A percentile compares a stretch with the other conserved stretches of the same genome.
These are phyloP conservation scores for Penicillium waksmanii DNA, from an alignment of 495 filamentous ascomycete species.

Conservation along the genomic window DNA sequence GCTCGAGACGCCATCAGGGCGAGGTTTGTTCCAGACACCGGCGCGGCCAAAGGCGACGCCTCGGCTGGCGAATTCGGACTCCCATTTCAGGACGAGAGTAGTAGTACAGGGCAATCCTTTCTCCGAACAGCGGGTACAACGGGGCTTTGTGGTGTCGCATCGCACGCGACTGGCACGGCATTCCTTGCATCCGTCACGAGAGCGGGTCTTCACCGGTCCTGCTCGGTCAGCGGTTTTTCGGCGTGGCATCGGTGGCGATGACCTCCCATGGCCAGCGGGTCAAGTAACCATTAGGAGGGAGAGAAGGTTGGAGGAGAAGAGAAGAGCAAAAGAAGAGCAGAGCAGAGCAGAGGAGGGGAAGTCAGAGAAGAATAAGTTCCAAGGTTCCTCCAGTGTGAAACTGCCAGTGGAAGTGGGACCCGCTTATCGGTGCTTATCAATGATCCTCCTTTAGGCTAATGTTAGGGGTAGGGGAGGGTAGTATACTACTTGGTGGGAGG, in stretches of 20 bases:
- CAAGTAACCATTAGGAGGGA: background rate
- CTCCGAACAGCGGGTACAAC: slow-evolving; percentile 43
- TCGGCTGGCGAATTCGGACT: slow-evolving; percentile 49
- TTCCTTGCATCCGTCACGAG: slow-evolving; percentile 47
- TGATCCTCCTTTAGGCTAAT: background rate
- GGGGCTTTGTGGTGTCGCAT: slow-evolving; percentile 49
- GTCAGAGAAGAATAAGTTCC: background rate
- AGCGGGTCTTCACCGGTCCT: slow-evolving; percentile 50
- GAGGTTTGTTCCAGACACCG: slow-evolving; percentile 47
- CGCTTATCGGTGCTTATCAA: background rate
- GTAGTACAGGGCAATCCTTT: slow-evolving; percentile 45
- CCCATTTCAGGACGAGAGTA: slow-evolving; percentile 48
- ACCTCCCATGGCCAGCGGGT: slow-evolving; percentile 32
- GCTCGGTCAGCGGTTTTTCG: slow-evolving; percentile 48
- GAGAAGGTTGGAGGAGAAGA: background rate
- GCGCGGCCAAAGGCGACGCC: slow-evolving; percentile 49
- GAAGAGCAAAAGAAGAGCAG: background rate
- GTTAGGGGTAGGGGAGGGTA: too few species aligned
- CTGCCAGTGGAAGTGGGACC: background rate
- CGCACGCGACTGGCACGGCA: slow-evolving; percentile 49
- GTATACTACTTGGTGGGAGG: background rate
- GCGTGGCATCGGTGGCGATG: slow-evolving; percentile 39
- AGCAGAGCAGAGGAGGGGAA: background rate
- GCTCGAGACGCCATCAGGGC: slow-evolving; percentile 14
- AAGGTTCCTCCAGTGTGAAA: background rate